Percentiles rank a stretch among this genome's conserved stretches.
Evolutionary conservation across 768 basidiomycete genomes (phyloP).

Genomic region (Lactarius quietus): DNA sequence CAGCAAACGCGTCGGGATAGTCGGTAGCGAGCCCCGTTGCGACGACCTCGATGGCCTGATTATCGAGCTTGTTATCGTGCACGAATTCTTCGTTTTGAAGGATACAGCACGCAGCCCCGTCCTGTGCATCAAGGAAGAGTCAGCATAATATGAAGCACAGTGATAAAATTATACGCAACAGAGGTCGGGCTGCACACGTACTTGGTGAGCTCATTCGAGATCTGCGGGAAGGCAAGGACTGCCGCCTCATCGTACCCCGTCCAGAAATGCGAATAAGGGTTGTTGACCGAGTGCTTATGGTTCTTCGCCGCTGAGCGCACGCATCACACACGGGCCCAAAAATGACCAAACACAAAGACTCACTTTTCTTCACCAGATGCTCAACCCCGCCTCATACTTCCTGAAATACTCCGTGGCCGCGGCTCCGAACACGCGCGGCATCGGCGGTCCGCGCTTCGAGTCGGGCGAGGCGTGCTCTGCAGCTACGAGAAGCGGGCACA

Average conservation of each 20-base stretch:
- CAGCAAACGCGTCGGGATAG: slow-evolving; percentile 58
- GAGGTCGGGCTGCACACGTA: slow-evolving; percentile 89
- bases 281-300: slow-evolving; percentile 75
- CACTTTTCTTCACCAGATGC: slow-evolving; percentile 76
- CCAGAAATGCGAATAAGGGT: slow-evolving; percentile 85
- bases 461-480: too few relatives aligned
- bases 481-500: too few relatives aligned
- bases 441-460: too few relatives aligned
- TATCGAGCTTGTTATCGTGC: slow-evolving; percentile 64
- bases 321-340: not conserved
- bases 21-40: slow-evolving; percentile 67
- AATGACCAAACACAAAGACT: slow-evolving; percentile 19
- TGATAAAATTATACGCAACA: slow-evolving; percentile 4
- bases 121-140: slow-evolving; percentile 41
- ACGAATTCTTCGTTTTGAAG: slow-evolving; percentile 80
- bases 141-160: not conserved
- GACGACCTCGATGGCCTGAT: slow-evolving; percentile 84
- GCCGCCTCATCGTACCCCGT: slow-evolving; percentile 74
- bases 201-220: slow-evolving; percentile 72
- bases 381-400: slow-evolving; percentile 64
- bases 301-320: slow-evolving; percentile 68
- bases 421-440: too few relatives aligned
- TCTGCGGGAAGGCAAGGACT: slow-evolving; percentile 60
- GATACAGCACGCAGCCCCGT: slow-evolving; percentile 73
- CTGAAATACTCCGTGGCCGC: too few relatives aligned